Percentiles rank a stretch among this genome's conserved stretches.
phyloP scores from a whole-genome alignment of 805 yeast genomes.

The Dipodascopsis tothii region DNA sequence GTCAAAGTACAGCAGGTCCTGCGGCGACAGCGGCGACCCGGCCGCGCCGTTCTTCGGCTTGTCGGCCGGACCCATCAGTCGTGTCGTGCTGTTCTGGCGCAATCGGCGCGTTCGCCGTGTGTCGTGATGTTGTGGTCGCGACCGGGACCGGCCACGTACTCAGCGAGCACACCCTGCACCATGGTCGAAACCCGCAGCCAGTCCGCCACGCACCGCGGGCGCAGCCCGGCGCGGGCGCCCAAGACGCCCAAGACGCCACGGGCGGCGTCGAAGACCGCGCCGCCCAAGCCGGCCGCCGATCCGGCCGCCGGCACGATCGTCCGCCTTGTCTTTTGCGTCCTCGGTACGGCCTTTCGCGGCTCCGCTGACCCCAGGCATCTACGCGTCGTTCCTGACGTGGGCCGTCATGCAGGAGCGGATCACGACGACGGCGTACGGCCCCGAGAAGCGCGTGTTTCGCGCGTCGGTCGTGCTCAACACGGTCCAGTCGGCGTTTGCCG shows the following conservation, averaged over 20 bases:
- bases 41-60: not conserved
- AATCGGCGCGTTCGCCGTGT: no score
- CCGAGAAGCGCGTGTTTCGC: constrained; percentile 48
- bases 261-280: no score
- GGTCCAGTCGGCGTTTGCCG: constrained; percentile 68
- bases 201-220: no score
- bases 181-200: no score
- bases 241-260: no score
- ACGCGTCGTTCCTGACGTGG: constrained; percentile 84
- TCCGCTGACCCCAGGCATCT: constrained; percentile 52
- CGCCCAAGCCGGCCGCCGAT: no score
- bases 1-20: constrained; percentile 18
- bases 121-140: no score
- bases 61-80: no score
- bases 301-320: constrained; percentile 2
- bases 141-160: no score
- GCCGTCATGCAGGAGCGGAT: constrained; percentile 85
- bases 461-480: constrained; percentile 74
- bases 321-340: constrained; percentile 3
- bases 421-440: constrained; percentile 65
- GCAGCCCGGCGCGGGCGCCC: no score
- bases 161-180: no score
- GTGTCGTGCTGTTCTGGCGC: no score
- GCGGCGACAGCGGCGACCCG: constrained; percentile 2
- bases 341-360: constrained; percentile 1